Conservation (phyloP, 805 yeast genomes). For the Metschnikowia bowlesiae region DNA sequence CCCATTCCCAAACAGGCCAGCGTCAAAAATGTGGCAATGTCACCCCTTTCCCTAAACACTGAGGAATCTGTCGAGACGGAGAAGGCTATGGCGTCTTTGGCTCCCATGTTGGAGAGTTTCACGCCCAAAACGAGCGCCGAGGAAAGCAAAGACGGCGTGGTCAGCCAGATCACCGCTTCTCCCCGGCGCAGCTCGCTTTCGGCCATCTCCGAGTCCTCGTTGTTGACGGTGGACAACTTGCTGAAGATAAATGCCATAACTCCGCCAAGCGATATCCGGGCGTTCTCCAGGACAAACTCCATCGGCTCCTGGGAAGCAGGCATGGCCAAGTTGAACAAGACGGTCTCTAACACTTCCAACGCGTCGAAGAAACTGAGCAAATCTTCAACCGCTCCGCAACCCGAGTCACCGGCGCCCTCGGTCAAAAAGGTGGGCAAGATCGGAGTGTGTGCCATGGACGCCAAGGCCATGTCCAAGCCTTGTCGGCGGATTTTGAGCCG, state of each 20-base stretch:
- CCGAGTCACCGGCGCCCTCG: background rate
- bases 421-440: constrained; percentile 81
- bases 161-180: constrained; percentile 10
- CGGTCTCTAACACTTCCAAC: constrained; percentile 34
- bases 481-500: constrained; percentile 87
- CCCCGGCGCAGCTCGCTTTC: constrained; percentile 17
- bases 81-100: constrained; percentile 72
- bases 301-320: constrained; percentile 19
- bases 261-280: constrained; percentile 10
- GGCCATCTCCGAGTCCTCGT: constrained; percentile 15
- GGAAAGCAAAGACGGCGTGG: constrained; percentile 22
- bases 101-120: constrained; percentile 72
- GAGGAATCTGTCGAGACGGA: constrained; percentile 24
- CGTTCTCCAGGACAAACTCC: constrained; percentile 21
- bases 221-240: constrained; percentile 16
- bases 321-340: constrained; percentile 27
- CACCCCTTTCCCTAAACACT: constrained; percentile 14
- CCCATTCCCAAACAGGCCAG: constrained; percentile 10
- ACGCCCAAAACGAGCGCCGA: constrained; percentile 63
- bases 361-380: constrained; percentile 34
- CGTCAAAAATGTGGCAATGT: constrained; percentile 9
- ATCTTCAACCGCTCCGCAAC: background rate
- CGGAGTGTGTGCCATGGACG: constrained; percentile 99
- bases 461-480: constrained; percentile 92
- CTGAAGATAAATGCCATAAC: constrained; percentile 18